Evolutionary conservation across 2,329 filamentous ascomycete genomes (phyloP).

Genomic region (Endocalyx cinctus): DNA sequence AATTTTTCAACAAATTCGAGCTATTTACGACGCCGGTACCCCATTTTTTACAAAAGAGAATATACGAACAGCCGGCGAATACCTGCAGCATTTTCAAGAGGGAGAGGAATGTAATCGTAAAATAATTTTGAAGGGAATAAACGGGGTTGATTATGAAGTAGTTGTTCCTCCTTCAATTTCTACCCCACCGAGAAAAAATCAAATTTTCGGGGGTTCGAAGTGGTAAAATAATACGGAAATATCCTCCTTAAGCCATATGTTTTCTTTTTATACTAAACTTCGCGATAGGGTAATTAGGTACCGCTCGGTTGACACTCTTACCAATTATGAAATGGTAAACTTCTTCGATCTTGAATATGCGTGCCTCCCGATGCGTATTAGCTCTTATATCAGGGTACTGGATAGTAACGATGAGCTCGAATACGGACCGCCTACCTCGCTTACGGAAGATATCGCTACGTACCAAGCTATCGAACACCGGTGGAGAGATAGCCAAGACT

Average conservation of each 20-base stretch:
- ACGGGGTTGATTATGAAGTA: constrained; percentile 12
- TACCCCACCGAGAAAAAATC: constrained; percentile 5
- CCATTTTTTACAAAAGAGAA: constrained; percentile 12
- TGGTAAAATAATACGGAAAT: constrained; percentile 11
- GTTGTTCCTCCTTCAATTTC: constrained; percentile 4
- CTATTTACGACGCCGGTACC: constrained; percentile 12
- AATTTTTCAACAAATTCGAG: constrained; percentile 10
- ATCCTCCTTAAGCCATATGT: constrained; percentile 1
- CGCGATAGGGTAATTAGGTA: constrained; percentile 10
- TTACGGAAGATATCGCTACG: constrained; percentile 9
- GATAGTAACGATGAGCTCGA: no score
- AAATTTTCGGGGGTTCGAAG: constrained; percentile 8
- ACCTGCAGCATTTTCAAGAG: constrained; percentile 9
- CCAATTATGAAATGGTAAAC: constrained; percentile 1
- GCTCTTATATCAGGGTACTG: constrained; percentile 7
- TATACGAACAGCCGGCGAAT: constrained; percentile 11
- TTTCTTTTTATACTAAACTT: no score
- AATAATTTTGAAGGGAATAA: constrained; percentile 8
- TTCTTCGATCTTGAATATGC: constrained; percentile 7
- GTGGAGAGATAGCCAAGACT: constrained; percentile 13
- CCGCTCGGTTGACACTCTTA: constrained; percentile 10
- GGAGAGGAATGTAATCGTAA: constrained; percentile 7
- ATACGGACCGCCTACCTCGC: constrained; percentile 5
- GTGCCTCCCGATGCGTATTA: constrained; percentile 16
- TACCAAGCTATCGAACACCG: constrained; percentile 10